Percentiles rank a stretch among this genome's conserved stretches.
phyloP scores from a whole-genome alignment of 1,139 yeast species.

The Zygosaccharomyces pseudobailii region DNA sequence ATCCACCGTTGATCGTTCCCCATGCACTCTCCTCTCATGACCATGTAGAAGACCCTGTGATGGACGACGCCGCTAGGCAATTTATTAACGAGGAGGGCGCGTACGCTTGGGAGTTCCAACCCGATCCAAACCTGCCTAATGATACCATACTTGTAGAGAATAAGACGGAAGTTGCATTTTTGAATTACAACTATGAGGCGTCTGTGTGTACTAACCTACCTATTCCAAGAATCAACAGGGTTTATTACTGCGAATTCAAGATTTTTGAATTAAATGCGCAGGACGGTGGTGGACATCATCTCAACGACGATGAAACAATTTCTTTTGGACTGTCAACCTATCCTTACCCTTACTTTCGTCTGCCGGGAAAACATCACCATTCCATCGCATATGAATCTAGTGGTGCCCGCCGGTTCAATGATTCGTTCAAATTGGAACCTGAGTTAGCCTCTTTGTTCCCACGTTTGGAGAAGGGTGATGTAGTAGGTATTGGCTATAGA shows the following conservation, averaged over 20 bases:
- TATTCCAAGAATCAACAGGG: slow-evolving; percentile 78
- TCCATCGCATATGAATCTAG: slow-evolving; percentile 83
- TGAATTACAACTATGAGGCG: slow-evolving; percentile 62
- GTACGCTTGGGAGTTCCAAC: slow-evolving; percentile 85
- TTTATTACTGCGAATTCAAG: slow-evolving; percentile 86
- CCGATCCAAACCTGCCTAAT: slow-evolving; percentile 57
- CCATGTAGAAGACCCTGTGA: slow-evolving; percentile 41
- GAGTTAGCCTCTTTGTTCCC: slow-evolving; percentile 59
- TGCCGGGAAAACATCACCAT: slow-evolving; percentile 71
- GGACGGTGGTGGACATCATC: slow-evolving; percentile 34
- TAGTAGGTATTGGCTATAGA: slow-evolving; percentile 62
- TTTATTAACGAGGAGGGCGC: slow-evolving; percentile 87
- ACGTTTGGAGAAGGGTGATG: slow-evolving; percentile 65
- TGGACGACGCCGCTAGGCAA: slow-evolving; percentile 45
- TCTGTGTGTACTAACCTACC: slow-evolving; percentile 84
- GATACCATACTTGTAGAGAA: slow-evolving; percentile 61
- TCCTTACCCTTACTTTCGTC: slow-evolving; percentile 84
- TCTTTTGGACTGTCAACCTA: slow-evolving; percentile 79
- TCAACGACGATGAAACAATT: slow-evolving; percentile 39
- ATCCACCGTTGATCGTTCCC: slow-evolving; percentile 51
- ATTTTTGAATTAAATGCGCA: slow-evolving; percentile 58
- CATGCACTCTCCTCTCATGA: slow-evolving; percentile 35
- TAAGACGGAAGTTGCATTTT: slow-evolving; percentile 73
- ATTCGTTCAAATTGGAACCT: slow-evolving; percentile 61
- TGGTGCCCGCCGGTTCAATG: slow-evolving; percentile 75